Evolutionary conservation across 495 filamentous ascomycete species (phyloP), one percentile per base, ranked within the genome.

Genomic region (Sporormia fimetaria): DNA sequence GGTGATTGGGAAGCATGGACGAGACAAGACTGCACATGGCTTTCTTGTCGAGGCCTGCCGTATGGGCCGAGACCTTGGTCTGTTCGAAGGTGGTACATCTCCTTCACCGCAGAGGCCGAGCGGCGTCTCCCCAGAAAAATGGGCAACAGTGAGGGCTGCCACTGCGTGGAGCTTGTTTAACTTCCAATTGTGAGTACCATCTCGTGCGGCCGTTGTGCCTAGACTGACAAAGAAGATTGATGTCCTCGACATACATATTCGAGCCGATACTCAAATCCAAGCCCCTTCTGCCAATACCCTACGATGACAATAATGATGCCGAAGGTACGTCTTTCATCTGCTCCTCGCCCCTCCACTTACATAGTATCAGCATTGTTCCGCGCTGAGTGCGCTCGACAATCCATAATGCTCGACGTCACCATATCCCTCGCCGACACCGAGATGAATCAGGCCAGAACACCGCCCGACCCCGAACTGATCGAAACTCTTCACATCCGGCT

Each of bases 111-210:
- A 22, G 2, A 42, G 32, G 12, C 28, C 40, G 11, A 15, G 15
- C 1, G 24, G 22, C 5, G 27, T 44, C n/a, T 24, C 39, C 1
- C 11, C 17, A 17, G 25, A 26, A 17, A 38, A 29, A 21, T 42
- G 26, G 46, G 46, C 28, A 14, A 43, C 17, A 12, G 40, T 27
- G 10, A 33, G 40, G 8, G 23, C 39, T 0, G 46, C 44, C 7
- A 40, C 39, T 16, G 46, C 46, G 0, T 49, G 46, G 46, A 34
- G 33, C 2, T 33, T 49, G 6, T 49, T 49, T 21, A 49, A 49
- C 22, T 49, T 49, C 17, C 46, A 49, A 38, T 15, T 43, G 46
- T 49, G 17, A 37, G 45, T 31, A 3, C n/a, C 3, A 1, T n/a
- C 15, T 18, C 12, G 6, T 6, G 2, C 6, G 2, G 8, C 8